Evolutionary conservation across 345 rosid species (phyloP), one percentile per base, ranked within the genome.

Genomic region (Odontarrhena argentea): DNA sequence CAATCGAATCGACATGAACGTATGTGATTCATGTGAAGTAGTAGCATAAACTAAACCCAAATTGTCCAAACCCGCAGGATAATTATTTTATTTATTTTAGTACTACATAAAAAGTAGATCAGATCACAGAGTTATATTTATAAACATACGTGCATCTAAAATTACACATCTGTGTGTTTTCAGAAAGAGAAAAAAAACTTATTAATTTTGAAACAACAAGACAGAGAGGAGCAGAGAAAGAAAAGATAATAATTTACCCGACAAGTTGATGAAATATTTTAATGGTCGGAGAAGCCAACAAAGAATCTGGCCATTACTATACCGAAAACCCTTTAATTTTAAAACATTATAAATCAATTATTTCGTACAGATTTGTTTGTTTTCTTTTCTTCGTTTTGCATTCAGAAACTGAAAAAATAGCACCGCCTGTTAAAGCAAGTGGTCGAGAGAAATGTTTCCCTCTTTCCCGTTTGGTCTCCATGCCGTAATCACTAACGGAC

Each of bases 271-370:
- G 73, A 48, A 71, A 65, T 73, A 67, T 76, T 55, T 70, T 53
- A 77, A 76, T 65, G 73, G 67, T 58, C 69, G 55, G 51, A 15
- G 67, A 73, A 48, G 55, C 13, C 68, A 70, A 62, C 67, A 60
- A 53, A 60, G 81, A 73, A 80, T 80, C 80, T 80, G 62, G 34
- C 62, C 65, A 76, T 76, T 83, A 75, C 75, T 70, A 46, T 71
- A 69, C 57, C 25, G 30, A 56, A 36, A 12, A 45, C 7, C 11
- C 43, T 3, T 61, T n/a, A 30, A 2, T n/a, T 18, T 18, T 18
- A 55, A 18, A 32, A 11, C 0, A 15, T 18, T 18, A 18, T 18
- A 44, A 32, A 12, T 32, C 28, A 38, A 64, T 34, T 45, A 57
- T 28, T 13, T 71, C 18, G 34, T 45, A 59, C 34, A 40, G 28